Conservation (phyloP, 2,329 filamentous ascomycete species). For the Talaromyces amestolkiae region DNA sequence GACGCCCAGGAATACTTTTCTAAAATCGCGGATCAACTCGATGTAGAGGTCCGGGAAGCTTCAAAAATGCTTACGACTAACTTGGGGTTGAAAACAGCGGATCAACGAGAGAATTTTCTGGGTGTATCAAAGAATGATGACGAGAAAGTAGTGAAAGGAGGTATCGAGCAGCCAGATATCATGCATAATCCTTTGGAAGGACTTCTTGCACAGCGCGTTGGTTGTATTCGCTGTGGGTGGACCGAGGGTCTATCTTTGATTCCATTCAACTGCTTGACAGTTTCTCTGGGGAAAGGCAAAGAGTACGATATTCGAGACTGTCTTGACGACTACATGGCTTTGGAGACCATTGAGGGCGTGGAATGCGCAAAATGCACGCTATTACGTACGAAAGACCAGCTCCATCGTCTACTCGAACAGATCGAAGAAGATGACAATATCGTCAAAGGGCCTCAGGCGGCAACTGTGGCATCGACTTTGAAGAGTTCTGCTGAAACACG, state of each 20-base stretch:
- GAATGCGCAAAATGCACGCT: constrained; percentile 91
- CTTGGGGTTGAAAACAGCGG: constrained; percentile 41
- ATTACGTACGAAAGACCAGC: constrained; percentile 55
- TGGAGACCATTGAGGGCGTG: constrained; percentile 84
- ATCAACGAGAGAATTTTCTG: constrained; percentile 35
- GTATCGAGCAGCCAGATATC: constrained; percentile 23
- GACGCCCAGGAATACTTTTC: constrained; percentile 98
- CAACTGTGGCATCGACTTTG: constrained; percentile 37
- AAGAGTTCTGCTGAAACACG: constrained; percentile 49
- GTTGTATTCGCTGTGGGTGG: constrained; percentile 79
- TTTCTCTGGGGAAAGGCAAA: constrained; percentile 68
- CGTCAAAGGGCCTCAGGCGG: constrained; percentile 24
- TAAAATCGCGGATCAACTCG: constrained; percentile 79
- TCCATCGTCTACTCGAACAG: constrained; percentile 46
- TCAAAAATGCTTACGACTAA: constrained; percentile 45
- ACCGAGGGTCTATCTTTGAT: constrained; percentile 86
- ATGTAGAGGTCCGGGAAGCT: constrained; percentile 67
- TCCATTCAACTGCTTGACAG: constrained; percentile 88
- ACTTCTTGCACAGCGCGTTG: constrained; percentile 80
- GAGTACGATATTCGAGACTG: constrained; percentile 73
- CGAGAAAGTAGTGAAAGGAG: constrained; percentile 17
- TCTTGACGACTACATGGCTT: constrained; percentile 76
- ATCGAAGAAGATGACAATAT: constrained; percentile 40
- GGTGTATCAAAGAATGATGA: constrained; percentile 23
- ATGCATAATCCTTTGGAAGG: constrained; percentile 81